phyloP scores from a whole-genome alignment of 495 filamentous ascomycete genomes.

The Penicillium mononematosum region DNA sequence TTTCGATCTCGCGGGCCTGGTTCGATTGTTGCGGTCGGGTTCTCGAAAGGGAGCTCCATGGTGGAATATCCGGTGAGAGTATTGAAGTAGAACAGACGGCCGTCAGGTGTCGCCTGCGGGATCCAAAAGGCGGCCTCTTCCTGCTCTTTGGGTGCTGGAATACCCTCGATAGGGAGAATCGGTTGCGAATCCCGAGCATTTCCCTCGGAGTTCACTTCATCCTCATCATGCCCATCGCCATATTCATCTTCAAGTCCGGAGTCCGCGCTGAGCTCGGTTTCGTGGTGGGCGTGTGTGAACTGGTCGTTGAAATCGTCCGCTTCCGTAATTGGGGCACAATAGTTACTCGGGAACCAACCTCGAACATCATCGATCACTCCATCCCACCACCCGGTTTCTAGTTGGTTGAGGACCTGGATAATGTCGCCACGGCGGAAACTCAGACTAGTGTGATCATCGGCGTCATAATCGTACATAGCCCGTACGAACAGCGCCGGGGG shows the following conservation, averaged over 20 bases:
- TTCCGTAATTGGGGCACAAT: constrained; percentile 80
- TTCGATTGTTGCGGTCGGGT: constrained; percentile 76
- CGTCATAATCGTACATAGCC: constrained; percentile 95
- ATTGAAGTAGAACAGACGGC: constrained; percentile 96
- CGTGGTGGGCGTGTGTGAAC: constrained; percentile 40
- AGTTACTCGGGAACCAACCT: constrained; percentile 99
- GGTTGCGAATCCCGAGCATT: constrained; percentile 55
- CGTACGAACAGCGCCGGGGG: constrained; percentile 87
- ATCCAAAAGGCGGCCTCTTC: constrained; percentile 98
- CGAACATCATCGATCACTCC: constrained; percentile 84
- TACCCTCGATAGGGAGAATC: constrained; percentile 65
- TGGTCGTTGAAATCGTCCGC: constrained; percentile 58
- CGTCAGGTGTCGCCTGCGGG: constrained; percentile 92
- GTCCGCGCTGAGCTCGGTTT: constrained; percentile 58
- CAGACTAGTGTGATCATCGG: constrained; percentile 92
- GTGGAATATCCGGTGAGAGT: constrained; percentile 90
- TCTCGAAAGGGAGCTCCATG: constrained; percentile 90
- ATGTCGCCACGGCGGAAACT: constrained; percentile 95
- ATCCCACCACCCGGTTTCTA: constrained; percentile 99
- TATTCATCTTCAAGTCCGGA: constrained; percentile 60
- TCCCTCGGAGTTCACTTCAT: constrained; percentile 64
- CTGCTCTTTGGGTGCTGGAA: constrained; percentile 60
- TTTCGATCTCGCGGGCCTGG: constrained; percentile 82
- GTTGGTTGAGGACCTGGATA: constrained; percentile 95
- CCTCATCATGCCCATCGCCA: constrained; percentile 65